These are phyloP conservation scores for Fusarium zealandicum DNA, from an alignment of 2,329 filamentous ascomycete genomes.

Conservation along the genomic window DNA sequence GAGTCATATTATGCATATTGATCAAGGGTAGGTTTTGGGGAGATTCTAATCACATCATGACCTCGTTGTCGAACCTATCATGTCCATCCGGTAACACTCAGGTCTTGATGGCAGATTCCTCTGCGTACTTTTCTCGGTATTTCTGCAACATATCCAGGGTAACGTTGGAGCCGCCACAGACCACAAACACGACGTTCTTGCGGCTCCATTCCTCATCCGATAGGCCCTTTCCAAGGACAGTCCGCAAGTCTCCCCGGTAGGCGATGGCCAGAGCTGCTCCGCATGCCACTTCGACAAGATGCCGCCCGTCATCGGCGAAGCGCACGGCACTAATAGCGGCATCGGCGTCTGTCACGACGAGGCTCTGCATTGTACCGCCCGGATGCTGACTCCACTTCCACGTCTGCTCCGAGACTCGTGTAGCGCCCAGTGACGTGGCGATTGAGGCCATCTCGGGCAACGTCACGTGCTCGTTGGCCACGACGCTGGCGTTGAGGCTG, in stretches of 20 bases:
- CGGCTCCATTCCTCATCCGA: constrained; percentile 65
- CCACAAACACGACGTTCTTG: constrained; percentile 80
- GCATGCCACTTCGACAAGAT: constrained; percentile 85
- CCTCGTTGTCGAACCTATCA: too few species aligned
- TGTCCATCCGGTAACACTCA: too few species aligned
- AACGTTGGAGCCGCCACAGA: constrained; percentile 81
- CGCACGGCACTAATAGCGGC: constrained; percentile 79
- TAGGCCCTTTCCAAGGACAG: constrained; percentile 61
- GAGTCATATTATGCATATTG: constrained; percentile 6
- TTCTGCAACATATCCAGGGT: constrained; percentile 65
- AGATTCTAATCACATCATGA: background rate
- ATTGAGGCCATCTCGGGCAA: constrained; percentile 76
- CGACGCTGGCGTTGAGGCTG: constrained; percentile 69
- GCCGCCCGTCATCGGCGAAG: constrained; percentile 81
- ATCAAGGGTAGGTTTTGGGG: background rate
- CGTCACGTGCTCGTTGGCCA: constrained; percentile 63
- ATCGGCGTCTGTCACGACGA: constrained; percentile 62
- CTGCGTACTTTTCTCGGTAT: constrained; percentile 59
- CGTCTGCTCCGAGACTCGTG: constrained; percentile 71
- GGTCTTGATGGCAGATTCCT: constrained; percentile 44
- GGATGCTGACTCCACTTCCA: constrained; percentile 67
- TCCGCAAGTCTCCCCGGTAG: constrained; percentile 69
- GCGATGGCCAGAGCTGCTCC: constrained; percentile 78
- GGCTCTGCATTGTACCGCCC: constrained; percentile 43
- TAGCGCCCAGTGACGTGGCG: constrained; percentile 77